A percentile compares a stretch with the other conserved stretches of the same genome.
Conservation (phyloP, 2,329 filamentous ascomycete genomes). For the Claviceps sp. region DNA sequence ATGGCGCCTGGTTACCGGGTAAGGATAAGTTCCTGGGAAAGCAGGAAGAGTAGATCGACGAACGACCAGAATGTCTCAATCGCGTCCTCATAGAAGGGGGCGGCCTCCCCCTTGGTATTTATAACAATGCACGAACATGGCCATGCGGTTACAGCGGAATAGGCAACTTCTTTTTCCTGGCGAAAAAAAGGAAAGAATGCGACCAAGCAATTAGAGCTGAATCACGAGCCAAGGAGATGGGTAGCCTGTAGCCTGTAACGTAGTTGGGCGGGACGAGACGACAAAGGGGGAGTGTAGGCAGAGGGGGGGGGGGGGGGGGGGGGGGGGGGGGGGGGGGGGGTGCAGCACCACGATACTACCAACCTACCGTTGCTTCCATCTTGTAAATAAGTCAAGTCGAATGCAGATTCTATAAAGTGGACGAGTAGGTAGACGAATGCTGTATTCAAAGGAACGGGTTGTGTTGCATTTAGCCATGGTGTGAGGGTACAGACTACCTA, state of each 20-base stretch:
- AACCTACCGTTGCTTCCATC: neutral
- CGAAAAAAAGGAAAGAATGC: neutral
- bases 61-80: constrained; percentile 2
- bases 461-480: too few relatives aligned
- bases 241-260: too few relatives aligned
- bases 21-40: constrained; percentile 3
- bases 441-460: neutral
- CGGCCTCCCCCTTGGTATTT: constrained; percentile 6
- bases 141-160: neutral
- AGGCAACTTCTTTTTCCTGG: neutral
- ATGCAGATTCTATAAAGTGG: neutral
- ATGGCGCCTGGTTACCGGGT: constrained; percentile 6
- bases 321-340: neutral
- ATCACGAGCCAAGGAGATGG: neutral
- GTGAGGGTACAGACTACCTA: too few relatives aligned
- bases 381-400: neutral
- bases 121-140: constrained; percentile 7
- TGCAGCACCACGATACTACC: neutral
- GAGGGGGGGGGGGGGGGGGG: neutral
- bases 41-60: neutral
- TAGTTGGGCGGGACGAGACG: too few relatives aligned
- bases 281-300: neutral
- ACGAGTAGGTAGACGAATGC: neutral
- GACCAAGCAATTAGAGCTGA: neutral
- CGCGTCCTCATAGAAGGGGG: neutral